Percentiles rank a stretch among this genome's conserved stretches.
Conservation (phyloP, 345 rosid genomes). For the Mallotus nudiflorus region DNA sequence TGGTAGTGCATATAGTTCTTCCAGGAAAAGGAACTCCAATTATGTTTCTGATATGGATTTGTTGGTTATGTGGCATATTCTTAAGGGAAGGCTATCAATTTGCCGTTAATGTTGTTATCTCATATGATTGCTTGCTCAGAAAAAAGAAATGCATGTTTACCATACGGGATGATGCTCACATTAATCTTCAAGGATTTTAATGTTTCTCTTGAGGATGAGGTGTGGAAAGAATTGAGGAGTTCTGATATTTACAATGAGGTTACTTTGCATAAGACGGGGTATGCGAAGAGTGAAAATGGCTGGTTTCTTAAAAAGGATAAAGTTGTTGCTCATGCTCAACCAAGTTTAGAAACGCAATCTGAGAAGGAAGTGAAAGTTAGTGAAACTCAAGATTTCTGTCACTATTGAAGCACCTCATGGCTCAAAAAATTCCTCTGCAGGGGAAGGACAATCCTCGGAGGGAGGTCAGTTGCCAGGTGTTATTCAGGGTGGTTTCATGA, state of each 20-base stretch:
- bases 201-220: conserved; percentile 1
- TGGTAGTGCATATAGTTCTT: neutral
- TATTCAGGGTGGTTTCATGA: neutral
- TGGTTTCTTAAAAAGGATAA: conserved; percentile 15
- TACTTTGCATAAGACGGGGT: conserved; percentile 1
- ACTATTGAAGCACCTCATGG: no score
- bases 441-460: neutral
- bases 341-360: neutral
- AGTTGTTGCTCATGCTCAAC: conserved; percentile 3
- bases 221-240: neutral
- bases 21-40: conserved; percentile 4
- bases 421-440: neutral
- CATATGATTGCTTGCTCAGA: conserved; percentile 8
- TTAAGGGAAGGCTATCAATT: neutral
- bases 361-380: neutral
- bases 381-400: neutral
- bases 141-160: neutral
- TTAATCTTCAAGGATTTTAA: neutral
- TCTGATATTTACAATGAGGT: neutral
- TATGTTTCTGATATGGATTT: conserved; percentile 9
- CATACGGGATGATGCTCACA: conserved; percentile 4
- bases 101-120: neutral
- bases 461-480: neutral
- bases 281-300: conserved; percentile 1
- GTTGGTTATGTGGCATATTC: conserved; percentile 7